A percentile compares a stretch with the other conserved stretches of the same genome.
Conservation (phyloP, 2,329 filamentous ascomycete species). For the Aureobasidium musti region DNA sequence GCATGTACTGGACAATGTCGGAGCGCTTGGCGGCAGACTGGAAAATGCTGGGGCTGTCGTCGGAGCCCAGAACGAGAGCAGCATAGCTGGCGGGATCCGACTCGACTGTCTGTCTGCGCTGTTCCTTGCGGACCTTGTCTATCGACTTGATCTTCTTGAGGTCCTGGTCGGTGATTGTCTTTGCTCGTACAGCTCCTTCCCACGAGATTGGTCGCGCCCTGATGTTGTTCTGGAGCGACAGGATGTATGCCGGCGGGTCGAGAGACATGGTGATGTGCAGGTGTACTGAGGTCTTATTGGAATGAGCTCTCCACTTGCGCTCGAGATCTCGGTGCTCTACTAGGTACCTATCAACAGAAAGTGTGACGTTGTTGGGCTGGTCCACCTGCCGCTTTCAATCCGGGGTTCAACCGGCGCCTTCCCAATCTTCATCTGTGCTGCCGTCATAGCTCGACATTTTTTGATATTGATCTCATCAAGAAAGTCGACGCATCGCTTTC, state of each 20-base stretch:
- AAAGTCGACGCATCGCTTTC: neutral
- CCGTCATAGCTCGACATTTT: constrained; percentile 26
- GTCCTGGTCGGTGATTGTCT: constrained; percentile 91
- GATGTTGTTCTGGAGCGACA: constrained; percentile 94
- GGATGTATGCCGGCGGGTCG: constrained; percentile 84
- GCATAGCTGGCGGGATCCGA: constrained; percentile 77
- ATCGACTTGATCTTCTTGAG: constrained; percentile 94
- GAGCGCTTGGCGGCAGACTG: constrained; percentile 81
- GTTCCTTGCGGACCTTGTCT: constrained; percentile 93
- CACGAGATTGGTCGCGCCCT: constrained; percentile 93
- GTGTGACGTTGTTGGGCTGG: constrained; percentile 27
- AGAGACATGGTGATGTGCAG: constrained; percentile 69
- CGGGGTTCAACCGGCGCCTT: constrained; percentile 24
- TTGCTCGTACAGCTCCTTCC: constrained; percentile 92
- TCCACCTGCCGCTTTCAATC: neutral
- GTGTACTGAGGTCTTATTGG: neutral
- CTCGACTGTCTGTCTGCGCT: constrained; percentile 80
- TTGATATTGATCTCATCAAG: constrained; percentile 4
- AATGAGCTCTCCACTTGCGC: constrained; percentile 4
- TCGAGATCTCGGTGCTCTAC: neutral
- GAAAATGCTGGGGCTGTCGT: constrained; percentile 70
- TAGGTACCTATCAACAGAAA: no score
- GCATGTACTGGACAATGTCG: constrained; percentile 92
- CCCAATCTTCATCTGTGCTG: constrained; percentile 19
- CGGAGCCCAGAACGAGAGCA: constrained; percentile 72